Evolutionary conservation across 352 stramenopile species (phyloP).

Genomic region (Globisporangium canariense): DNA sequence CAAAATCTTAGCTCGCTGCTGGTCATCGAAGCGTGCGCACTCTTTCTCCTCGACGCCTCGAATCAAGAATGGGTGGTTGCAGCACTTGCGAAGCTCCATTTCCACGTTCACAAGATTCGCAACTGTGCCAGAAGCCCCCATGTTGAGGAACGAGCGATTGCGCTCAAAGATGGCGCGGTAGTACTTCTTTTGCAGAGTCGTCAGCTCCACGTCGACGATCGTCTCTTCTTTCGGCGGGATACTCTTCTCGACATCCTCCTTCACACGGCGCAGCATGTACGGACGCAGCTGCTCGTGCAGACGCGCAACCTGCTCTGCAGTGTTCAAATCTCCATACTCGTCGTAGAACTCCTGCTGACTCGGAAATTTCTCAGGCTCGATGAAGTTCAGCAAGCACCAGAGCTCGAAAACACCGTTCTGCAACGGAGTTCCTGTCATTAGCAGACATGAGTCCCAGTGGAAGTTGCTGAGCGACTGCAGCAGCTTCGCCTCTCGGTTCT

Average conservation of each 20-base stretch:
- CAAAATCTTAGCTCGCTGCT: constrained; percentile 67
- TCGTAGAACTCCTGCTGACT: constrained; percentile 95
- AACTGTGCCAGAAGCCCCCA: constrained; percentile 86
- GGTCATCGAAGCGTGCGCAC: constrained; percentile 70
- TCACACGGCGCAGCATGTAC: constrained; percentile 99
- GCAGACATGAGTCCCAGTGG: constrained; percentile 88
- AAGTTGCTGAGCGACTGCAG: constrained; percentile 89
- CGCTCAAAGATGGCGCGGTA: constrained; percentile 98
- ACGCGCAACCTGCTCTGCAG: constrained; percentile 93
- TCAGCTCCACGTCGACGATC: constrained; percentile 99
- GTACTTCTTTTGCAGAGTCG: constrained; percentile 97
- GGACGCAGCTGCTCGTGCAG: constrained; percentile 97
- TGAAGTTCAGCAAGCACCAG: constrained; percentile 99
- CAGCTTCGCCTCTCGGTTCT: constrained; percentile 95
- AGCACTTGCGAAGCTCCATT: constrained; percentile 99
- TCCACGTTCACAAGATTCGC: constrained; percentile 99
- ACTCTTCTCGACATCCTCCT: constrained; percentile 99
- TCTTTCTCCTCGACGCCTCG: constrained; percentile 97
- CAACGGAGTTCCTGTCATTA: constrained; percentile 97
- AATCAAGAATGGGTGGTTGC: constrained; percentile 99
- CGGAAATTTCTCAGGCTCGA: constrained; percentile 94
- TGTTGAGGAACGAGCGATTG: constrained; percentile 92
- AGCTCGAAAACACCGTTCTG: constrained; percentile 99
- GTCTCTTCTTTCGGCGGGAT: constrained; percentile 99
- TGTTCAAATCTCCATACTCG: constrained; percentile 96